These are phyloP conservation scores for Chalciporus piperatus DNA, from an alignment of 768 basidiomycete species.

Conservation along the genomic window DNA sequence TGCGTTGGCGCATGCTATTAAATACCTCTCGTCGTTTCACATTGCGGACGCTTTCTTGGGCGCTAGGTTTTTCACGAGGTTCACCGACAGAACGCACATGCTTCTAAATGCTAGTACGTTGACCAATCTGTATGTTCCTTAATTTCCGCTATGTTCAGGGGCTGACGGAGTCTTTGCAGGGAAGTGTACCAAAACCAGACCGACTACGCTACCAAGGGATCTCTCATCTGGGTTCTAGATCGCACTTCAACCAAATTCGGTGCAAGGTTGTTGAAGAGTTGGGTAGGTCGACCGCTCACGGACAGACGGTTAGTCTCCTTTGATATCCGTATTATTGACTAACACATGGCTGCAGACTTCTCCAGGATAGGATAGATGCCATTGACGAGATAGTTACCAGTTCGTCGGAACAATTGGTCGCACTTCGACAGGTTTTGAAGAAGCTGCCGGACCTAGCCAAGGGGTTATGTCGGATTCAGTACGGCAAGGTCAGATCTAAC, in stretches of 20 bases:
- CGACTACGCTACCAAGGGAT: constrained; percentile 68
- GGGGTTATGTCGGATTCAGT: constrained; percentile 86
- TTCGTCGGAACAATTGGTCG: constrained; percentile 57
- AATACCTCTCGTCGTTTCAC: constrained; percentile 69
- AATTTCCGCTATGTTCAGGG: background rate
- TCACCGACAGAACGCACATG: constrained; percentile 80
- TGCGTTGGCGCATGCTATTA: constrained; percentile 69
- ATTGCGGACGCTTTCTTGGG: constrained; percentile 78
- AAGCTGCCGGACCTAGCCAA: constrained; percentile 84
- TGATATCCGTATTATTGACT: background rate
- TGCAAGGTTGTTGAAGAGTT: constrained; percentile 72
- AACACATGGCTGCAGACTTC: constrained; percentile 44
- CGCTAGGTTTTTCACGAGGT: constrained; percentile 74
- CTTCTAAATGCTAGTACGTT: constrained; percentile 85
- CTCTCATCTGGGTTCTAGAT: constrained; percentile 84
- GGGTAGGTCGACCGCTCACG: constrained; percentile 84
- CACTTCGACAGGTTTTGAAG: constrained; percentile 65
- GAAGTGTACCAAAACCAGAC: constrained; percentile 94
- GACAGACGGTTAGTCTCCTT: constrained; percentile 54
- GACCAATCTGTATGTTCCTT: constrained; percentile 57
- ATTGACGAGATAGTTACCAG: constrained; percentile 77
- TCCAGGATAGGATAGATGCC: constrained; percentile 78
- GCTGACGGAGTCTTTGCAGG: constrained; percentile 28
- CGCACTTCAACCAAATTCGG: constrained; percentile 89
- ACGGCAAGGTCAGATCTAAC: constrained; percentile 67